A percentile compares a stretch with the other conserved stretches of the same genome.
These are phyloP conservation scores for Arabis alpina DNA, from an alignment of 345 rosid genomes.

Conservation along the genomic window DNA sequence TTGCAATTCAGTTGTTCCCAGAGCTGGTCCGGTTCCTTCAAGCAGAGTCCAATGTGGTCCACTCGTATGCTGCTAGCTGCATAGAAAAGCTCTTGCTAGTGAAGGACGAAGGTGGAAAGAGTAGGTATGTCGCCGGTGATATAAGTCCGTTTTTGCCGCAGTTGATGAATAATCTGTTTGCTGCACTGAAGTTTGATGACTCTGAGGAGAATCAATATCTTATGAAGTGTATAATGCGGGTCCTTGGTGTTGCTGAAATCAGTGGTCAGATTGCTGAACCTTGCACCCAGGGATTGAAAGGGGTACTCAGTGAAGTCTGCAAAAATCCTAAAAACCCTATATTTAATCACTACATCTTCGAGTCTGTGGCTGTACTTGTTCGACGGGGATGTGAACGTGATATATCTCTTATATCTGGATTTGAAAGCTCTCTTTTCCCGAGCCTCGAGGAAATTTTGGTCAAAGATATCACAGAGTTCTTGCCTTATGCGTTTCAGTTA, in stretches of 20 bases:
- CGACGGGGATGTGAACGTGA: constrained; percentile 89
- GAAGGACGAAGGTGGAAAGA: constrained; percentile 83
- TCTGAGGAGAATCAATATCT: constrained; percentile 96
- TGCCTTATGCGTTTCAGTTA: constrained; percentile 97
- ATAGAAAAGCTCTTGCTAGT: constrained; percentile 92
- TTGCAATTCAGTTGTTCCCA: constrained; percentile 69
- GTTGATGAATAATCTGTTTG: constrained; percentile 77
- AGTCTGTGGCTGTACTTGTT: constrained; percentile 95
- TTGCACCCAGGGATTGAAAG: constrained; percentile 78
- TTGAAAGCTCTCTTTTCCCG: constrained; percentile 83
- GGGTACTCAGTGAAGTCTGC: constrained; percentile 80
- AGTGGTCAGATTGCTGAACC: constrained; percentile 75
- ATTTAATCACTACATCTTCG: constrained; percentile 93
- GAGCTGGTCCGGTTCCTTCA: constrained; percentile 75
- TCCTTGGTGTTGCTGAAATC: constrained; percentile 85
- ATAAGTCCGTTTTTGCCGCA: constrained; percentile 58
- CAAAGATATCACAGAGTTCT: constrained; percentile 86
- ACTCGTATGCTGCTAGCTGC: constrained; percentile 96
- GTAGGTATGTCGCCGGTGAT: constrained; percentile 71
- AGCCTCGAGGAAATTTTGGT: constrained; percentile 76
- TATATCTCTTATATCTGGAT: constrained; percentile 65
- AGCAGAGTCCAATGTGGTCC: constrained; percentile 90
- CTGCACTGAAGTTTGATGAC: constrained; percentile 75
- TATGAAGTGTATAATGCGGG: constrained; percentile 98
- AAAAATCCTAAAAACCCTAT: constrained; percentile 90